A percentile compares a stretch with the other conserved stretches of the same genome.
Evolutionary conservation across 371 early-diverging fungal genomes (phyloP).

Genomic region (Haplosporangium sp.): DNA sequence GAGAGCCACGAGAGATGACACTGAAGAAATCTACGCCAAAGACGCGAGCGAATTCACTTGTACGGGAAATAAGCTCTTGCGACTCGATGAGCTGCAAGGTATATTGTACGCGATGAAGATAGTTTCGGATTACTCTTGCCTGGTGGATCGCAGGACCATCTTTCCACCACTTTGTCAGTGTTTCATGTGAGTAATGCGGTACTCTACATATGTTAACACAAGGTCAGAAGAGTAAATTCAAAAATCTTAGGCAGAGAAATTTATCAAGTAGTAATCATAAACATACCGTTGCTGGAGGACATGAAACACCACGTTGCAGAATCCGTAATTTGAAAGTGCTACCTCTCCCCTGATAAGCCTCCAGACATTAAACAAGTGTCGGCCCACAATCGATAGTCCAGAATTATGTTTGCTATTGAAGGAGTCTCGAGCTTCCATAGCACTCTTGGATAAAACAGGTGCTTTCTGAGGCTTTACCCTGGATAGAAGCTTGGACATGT

Average conservation of each 20-base stretch:
- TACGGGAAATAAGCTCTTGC: conserved; percentile 75
- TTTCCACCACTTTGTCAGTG: conserved; percentile 75
- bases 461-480: conserved; percentile 20
- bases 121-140: conserved; percentile 74
- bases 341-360: conserved; percentile 80
- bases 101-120: conserved; percentile 75
- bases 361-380: conserved; percentile 93
- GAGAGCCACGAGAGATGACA: conserved; percentile 90
- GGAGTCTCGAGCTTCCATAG: conserved; percentile 33
- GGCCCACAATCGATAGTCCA: conserved; percentile 72
- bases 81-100: conserved; percentile 78
- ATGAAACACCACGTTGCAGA: conserved; percentile 79
- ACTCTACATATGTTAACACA: conserved; percentile 53
- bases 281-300: conserved; percentile 76
- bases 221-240: too few species aligned
- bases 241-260: too few species aligned
- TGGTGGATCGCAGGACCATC: conserved; percentile 60
- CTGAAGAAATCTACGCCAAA: conserved; percentile 91
- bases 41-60: conserved; percentile 88
- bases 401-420: conserved; percentile 65
- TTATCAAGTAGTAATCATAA: neutral
- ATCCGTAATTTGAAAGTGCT: conserved; percentile 78
- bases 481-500: conserved; percentile 50
- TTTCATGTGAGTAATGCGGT: conserved; percentile 71
- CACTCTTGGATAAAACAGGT: conserved; percentile 55